Percentiles rank a stretch among this genome's conserved stretches.
Evolutionary conservation across 495 filamentous ascomycete genomes (phyloP).

Genomic region (Penicillium diatomitis): DNA sequence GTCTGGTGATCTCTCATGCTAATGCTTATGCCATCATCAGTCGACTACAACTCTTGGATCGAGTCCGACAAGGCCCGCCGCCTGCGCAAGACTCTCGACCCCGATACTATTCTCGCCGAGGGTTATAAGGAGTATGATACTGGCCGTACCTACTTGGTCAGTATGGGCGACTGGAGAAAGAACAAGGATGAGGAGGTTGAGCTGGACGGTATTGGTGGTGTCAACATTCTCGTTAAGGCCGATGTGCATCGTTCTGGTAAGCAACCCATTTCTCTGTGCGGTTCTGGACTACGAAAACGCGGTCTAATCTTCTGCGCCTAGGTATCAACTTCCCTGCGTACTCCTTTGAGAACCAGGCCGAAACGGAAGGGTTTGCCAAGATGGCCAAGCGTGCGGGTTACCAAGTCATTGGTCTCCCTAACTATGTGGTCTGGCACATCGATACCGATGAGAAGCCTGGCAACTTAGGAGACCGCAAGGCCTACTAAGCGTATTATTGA

Average conservation of each 20-base stretch:
- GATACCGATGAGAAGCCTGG: conserved; percentile 97
- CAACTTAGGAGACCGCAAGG: conserved; percentile 47
- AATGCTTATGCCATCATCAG: conserved; percentile 32
- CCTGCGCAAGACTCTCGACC: conserved; percentile 60
- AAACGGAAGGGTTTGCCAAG: conserved; percentile 96
- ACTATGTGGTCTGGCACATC: conserved; percentile 98
- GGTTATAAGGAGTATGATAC: conserved; percentile 92
- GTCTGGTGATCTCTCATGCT: conserved; percentile 1
- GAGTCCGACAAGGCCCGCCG: conserved; percentile 78
- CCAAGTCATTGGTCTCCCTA: conserved; percentile 82
- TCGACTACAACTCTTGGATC: conserved; percentile 99
- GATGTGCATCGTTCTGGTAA: conserved; percentile 91
- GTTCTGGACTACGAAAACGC: no score
- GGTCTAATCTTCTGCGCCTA: conserved; percentile 16
- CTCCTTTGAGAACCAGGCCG: conserved; percentile 96
- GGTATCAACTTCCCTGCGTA: conserved; percentile 98
- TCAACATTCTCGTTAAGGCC: conserved; percentile 95
- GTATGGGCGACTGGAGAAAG: conserved; percentile 82
- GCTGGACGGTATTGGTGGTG: conserved; percentile 92
- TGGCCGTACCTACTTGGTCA: conserved; percentile 74
- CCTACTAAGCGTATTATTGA: conserved; percentile 22
- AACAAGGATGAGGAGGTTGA: conserved; percentile 85
- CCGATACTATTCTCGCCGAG: conserved; percentile 79
- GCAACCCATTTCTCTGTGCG: conserved; percentile 4
- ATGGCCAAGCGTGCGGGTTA: conserved; percentile 98